phyloP scores from a whole-genome alignment of 768 basidiomycete genomes.

The Solioccasus polychromus region DNA sequence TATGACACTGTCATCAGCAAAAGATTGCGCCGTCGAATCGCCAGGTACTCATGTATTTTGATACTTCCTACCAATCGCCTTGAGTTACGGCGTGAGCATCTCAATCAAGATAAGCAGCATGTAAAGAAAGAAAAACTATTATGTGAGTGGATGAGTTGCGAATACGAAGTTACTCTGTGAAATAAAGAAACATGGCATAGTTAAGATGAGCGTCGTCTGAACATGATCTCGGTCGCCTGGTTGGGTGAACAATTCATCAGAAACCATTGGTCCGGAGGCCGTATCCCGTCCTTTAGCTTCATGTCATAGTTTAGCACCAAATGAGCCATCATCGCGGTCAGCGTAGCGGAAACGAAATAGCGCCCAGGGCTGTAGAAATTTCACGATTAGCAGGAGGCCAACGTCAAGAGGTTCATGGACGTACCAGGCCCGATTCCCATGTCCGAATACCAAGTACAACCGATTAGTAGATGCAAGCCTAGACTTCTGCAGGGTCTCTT shows the following conservation, averaged over 20 bases:
- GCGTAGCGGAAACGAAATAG: constrained; percentile 39
- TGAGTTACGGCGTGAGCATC: constrained; percentile 4
- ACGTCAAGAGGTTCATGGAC: constrained; percentile 8
- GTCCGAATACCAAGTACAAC: constrained; percentile 36
- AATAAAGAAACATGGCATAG: constrained; percentile 5
- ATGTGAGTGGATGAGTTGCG: constrained; percentile 6
- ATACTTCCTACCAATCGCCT: constrained; percentile 17
- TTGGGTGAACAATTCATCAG: constrained; percentile 37
- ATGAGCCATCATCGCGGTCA: constrained; percentile 41
- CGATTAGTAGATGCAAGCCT: constrained; percentile 30
- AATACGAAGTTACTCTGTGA: constrained; percentile 12
- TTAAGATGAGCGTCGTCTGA: constrained; percentile 28
- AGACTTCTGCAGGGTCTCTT: constrained; percentile 23
- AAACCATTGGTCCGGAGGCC: constrained; percentile 36
- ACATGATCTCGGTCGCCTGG: constrained; percentile 35
- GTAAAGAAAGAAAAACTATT: constrained; percentile 9
- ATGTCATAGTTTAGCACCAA: constrained; percentile 41
- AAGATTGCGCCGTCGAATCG: background rate
- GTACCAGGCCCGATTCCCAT: constrained; percentile 35
- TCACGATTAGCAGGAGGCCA: background rate
- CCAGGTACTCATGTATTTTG: background rate
- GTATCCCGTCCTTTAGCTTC: constrained; percentile 32
- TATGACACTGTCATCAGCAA: no score
- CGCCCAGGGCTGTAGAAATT: constrained; percentile 38
- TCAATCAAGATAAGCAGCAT: background rate